phyloP scores from a whole-genome alignment of 805 yeast genomes.

The Candida sithepensis region DNA sequence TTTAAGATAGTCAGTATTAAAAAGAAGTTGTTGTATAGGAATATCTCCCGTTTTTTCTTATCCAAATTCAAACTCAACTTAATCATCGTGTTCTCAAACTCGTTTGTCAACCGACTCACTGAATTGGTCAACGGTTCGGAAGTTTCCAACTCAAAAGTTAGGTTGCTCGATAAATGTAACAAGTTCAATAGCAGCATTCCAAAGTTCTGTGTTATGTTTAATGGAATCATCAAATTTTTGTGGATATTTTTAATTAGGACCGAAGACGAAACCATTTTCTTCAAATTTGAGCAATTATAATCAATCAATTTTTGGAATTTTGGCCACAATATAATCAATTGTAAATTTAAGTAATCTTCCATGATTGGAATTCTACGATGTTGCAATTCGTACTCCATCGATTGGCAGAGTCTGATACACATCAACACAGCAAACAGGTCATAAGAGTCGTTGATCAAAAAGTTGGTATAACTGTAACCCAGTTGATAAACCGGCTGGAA shows the following conservation, averaged over 20 bases:
- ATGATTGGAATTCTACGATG: conserved; percentile 66
- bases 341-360: conserved; percentile 65
- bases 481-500: conserved; percentile 50
- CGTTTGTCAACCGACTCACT: conserved; percentile 66
- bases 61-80: conserved; percentile 53
- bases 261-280: conserved; percentile 46
- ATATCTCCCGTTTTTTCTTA: conserved; percentile 55
- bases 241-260: conserved; percentile 20
- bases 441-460: conserved; percentile 38
- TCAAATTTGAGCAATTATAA: conserved; percentile 68
- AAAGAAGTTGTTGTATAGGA: conserved; percentile 70
- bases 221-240: conserved; percentile 42
- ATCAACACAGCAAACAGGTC: conserved; percentile 80
- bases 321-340: conserved; percentile 79
- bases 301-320: conserved; percentile 75
- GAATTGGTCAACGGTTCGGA: conserved; percentile 73
- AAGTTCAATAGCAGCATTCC: conserved; percentile 70
- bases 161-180: conserved; percentile 45
- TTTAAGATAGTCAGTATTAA: conserved; percentile 54
- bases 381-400: conserved; percentile 61
- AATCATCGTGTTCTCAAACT: conserved; percentile 75
- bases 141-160: conserved; percentile 32
- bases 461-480: conserved; percentile 46
- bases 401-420: conserved; percentile 67
- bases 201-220: conserved; percentile 73